Conservation (phyloP, 1,284 basidiomycete species). For the Cerrena zonata region DNA sequence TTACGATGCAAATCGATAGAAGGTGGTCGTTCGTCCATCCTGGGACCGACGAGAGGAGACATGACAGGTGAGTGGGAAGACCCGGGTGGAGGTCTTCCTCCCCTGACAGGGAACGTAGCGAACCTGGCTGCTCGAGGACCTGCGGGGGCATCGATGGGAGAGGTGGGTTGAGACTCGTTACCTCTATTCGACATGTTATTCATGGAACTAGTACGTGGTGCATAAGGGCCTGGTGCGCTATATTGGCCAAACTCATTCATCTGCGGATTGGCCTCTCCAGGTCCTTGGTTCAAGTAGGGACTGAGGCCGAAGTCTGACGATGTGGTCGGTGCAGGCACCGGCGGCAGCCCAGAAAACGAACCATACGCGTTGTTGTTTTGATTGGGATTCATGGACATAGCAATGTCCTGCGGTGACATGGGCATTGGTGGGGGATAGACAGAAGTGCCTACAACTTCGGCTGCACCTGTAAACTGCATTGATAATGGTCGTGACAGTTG, state of each 20-base stretch:
- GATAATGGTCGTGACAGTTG: neutral
- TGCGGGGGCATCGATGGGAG: conserved; percentile 2
- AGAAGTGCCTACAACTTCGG: neutral
- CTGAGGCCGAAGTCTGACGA: neutral
- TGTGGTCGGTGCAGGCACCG: neutral
- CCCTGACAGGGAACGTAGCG: conserved; percentile 51
- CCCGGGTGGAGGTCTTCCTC: conserved; percentile 18
- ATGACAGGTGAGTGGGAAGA: conserved; percentile 9
- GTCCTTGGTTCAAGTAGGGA: neutral
- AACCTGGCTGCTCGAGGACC: conserved; percentile 36
- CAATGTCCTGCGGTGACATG: neutral
- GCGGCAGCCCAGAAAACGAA: neutral
- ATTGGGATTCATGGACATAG: neutral
- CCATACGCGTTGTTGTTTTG: too few relatives aligned
- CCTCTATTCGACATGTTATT: conserved; percentile 6
- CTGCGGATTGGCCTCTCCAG: conserved; percentile 8
- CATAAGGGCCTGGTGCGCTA: conserved; percentile 9
- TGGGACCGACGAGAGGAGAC: conserved; percentile 11
- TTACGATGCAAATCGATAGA: conserved; percentile 22
- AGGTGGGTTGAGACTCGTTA: conserved; percentile 11
- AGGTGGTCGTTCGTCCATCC: conserved; percentile 29
- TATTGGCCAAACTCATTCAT: conserved; percentile 25
- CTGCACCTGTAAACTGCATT: neutral
- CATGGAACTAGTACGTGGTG: conserved; percentile 19
- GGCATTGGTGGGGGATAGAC: neutral